Percentiles rank a stretch among this genome's conserved stretches.
Conservation (phyloP, 768 basidiomycete species). For the Lentinula boryana region DNA sequence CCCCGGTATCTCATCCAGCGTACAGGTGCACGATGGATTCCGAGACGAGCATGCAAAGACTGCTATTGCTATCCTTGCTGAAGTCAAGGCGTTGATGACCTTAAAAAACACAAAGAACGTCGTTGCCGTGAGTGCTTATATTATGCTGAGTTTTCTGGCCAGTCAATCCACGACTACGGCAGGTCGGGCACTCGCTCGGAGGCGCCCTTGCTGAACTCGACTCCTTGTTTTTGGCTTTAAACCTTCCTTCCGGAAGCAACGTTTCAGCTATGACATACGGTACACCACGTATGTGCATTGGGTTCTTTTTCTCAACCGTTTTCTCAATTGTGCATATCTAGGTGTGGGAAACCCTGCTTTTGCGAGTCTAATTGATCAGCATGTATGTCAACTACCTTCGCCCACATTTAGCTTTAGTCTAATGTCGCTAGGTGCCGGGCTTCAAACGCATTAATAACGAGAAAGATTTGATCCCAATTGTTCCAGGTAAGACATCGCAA, state of each 20-base stretch:
- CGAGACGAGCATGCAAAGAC: conserved; percentile 28
- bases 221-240: conserved; percentile 23
- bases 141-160: neutral
- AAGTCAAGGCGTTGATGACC: conserved; percentile 24
- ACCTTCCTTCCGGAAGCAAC: conserved; percentile 18
- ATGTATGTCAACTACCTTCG: conserved; percentile 17
- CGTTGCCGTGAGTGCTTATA: conserved; percentile 18
- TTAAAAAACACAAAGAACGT: conserved; percentile 23
- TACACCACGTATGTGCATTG: conserved; percentile 1
- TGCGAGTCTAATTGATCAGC: conserved; percentile 42
- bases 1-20: conserved; percentile 29
- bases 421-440: conserved; percentile 22
- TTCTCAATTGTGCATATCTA: neutral
- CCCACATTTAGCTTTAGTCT: neutral
- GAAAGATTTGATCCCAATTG: conserved; percentile 17
- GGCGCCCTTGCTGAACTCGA: conserved; percentile 28
- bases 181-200: conserved; percentile 29
- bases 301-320: neutral
- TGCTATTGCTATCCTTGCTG: conserved; percentile 22
- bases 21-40: conserved; percentile 38
- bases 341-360: conserved; percentile 45
- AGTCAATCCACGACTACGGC: neutral
- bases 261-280: conserved; percentile 3
- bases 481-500: conserved; percentile 10
- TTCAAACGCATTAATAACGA: conserved; percentile 36